A percentile compares a stretch with the other conserved stretches of the same genome.
Evolutionary conservation across 495 filamentous ascomycete genomes (phyloP).

Genomic region (Terfezia boudieri): DNA sequence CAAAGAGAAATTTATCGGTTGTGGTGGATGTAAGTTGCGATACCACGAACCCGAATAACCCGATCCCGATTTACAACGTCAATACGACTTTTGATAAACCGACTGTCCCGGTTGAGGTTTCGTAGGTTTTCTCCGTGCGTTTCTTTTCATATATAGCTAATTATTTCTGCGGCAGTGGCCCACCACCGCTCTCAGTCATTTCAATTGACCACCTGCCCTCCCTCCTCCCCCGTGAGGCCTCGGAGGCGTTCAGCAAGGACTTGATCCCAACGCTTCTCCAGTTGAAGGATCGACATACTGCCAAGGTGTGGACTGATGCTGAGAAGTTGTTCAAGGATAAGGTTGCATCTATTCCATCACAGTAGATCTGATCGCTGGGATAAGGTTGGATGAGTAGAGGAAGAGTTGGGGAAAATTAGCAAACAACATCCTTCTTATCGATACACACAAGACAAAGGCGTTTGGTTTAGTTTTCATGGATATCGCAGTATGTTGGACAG

Average conservation of each 20-base stretch:
- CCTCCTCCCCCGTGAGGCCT: constrained; percentile 66
- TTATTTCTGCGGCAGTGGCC: constrained; percentile 17
- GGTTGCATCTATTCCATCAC: constrained; percentile 22
- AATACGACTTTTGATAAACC: constrained; percentile 65
- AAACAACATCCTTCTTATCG: too few species aligned
- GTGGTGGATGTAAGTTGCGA: constrained; percentile 74
- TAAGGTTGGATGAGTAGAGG: too few species aligned
- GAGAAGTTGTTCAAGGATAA: constrained; percentile 72
- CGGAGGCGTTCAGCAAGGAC: constrained; percentile 62
- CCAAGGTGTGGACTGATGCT: constrained; percentile 61
- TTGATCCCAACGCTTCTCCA: constrained; percentile 58
- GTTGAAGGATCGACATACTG: constrained; percentile 47
- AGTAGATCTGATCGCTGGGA: too few species aligned
- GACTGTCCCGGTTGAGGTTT: constrained; percentile 47
- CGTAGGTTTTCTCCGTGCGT: constrained; percentile 1
- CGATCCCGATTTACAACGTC: constrained; percentile 65
- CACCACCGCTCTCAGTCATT: constrained; percentile 49
- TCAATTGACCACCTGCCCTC: constrained; percentile 82
- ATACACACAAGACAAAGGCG: too few species aligned
- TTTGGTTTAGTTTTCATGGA: too few species aligned
- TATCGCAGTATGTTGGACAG: too few species aligned
- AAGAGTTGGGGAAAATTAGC: too few species aligned
- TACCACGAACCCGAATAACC: constrained; percentile 52
- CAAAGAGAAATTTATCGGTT: constrained; percentile 54
- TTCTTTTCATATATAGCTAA: background rate